Percentiles rank a stretch among this genome's conserved stretches.
Evolutionary conservation across 78 protist species (phyloP).

Genomic region (Dictyostelium citrinum): DNA sequence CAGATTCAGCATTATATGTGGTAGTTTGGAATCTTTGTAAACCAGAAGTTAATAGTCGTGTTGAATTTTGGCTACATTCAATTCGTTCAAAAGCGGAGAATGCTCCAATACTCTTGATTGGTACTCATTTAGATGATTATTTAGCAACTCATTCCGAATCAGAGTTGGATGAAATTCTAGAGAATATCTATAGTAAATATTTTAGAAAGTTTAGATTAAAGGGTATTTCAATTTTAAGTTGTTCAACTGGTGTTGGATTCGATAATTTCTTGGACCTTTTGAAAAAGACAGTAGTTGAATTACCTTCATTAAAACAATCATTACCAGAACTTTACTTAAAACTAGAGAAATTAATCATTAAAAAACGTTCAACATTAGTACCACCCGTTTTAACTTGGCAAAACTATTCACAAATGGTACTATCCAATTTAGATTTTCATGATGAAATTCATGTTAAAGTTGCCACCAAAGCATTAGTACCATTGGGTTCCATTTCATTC

Average conservation of each 20-base stretch:
- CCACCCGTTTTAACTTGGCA: slow-evolving; percentile 62
- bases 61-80: slow-evolving; percentile 76
- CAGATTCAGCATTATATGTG: slow-evolving; percentile 43
- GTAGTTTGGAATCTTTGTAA: slow-evolving; percentile 79
- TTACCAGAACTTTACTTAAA: slow-evolving; percentile 50
- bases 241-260: slow-evolving; percentile 37
- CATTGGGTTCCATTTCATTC: slow-evolving; percentile 28
- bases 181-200: slow-evolving; percentile 37
- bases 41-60: slow-evolving; percentile 72
- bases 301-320: slow-evolving; percentile 56
- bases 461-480: slow-evolving; percentile 54
- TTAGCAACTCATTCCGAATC: slow-evolving; percentile 27
- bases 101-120: slow-evolving; percentile 66
- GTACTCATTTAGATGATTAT: slow-evolving; percentile 75
- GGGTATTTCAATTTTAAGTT: slow-evolving; percentile 51
- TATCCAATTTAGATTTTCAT: slow-evolving; percentile 53
- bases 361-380: slow-evolving; percentile 33
- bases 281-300: slow-evolving; percentile 22
- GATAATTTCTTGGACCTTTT: slow-evolving; percentile 35
- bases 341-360: slow-evolving; percentile 45
- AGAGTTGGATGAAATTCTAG: slow-evolving; percentile 45
- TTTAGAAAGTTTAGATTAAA: slow-evolving; percentile 45
- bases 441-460: slow-evolving; percentile 75
- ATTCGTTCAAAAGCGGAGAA: slow-evolving; percentile 52
- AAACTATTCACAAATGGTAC: slow-evolving; percentile 62